A percentile compares a stretch with the other conserved stretches of the same genome.
Evolutionary conservation across 2,329 filamentous ascomycete species (phyloP).

Genomic region (Neofusicoccum sp.): DNA sequence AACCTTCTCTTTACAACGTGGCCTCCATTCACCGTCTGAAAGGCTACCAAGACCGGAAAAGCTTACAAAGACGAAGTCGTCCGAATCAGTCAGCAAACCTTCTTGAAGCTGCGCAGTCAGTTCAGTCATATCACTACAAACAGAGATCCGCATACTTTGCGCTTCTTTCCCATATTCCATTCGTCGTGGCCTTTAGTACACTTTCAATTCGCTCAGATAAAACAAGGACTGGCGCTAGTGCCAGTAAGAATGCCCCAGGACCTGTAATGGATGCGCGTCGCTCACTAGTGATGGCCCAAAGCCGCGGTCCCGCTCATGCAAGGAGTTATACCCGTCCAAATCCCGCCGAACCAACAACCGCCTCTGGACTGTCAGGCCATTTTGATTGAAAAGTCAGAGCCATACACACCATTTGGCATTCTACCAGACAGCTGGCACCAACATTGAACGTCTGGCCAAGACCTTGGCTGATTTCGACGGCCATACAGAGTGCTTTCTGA

Average conservation of each 20-base stretch:
- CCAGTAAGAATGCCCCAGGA: background rate
- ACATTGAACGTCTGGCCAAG: constrained; percentile 12
- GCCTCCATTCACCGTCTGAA: too few relatives aligned
- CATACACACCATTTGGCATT: background rate
- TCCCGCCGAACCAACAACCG: background rate
- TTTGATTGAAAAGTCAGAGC: background rate
- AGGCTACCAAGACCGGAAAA: too few relatives aligned
- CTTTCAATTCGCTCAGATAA: background rate
- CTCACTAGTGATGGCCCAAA: background rate
- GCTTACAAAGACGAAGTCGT: too few relatives aligned
- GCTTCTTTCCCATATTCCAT: too few relatives aligned
- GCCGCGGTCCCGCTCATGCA: background rate
- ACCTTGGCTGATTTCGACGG: constrained; percentile 6
- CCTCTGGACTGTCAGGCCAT: background rate
- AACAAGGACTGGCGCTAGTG: background rate
- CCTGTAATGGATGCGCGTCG: background rate
- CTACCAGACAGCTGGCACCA: background rate
- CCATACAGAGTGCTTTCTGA: background rate
- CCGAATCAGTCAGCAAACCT: too few relatives aligned
- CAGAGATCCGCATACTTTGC: too few relatives aligned
- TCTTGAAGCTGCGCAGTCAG: too few relatives aligned
- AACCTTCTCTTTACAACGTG: too few relatives aligned
- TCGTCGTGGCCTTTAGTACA: too few relatives aligned
- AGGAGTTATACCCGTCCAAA: constrained; percentile 2
- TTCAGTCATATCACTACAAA: too few relatives aligned